Conservation (phyloP, 768 basidiomycete genomes). For the Tremella mesenterica region DNA sequence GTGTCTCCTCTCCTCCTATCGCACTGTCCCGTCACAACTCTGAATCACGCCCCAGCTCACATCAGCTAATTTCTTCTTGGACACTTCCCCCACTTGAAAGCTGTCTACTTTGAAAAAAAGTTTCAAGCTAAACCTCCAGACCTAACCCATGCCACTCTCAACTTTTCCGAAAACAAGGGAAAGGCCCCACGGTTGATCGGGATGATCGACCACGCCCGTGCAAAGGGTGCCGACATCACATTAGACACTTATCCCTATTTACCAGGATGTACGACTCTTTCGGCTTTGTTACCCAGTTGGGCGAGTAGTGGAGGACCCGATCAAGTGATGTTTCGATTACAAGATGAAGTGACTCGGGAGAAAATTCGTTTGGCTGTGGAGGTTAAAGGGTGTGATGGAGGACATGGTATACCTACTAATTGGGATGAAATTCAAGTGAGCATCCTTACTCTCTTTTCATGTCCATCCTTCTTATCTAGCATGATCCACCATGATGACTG, state of each 20-base stretch:
- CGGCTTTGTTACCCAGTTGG: slow-evolving; percentile 37
- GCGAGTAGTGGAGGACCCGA: slow-evolving; percentile 33
- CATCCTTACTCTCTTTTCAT: not conserved
- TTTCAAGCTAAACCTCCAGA: slow-evolving; percentile 12
- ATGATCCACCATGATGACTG: not conserved
- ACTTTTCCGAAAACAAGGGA: slow-evolving; percentile 38
- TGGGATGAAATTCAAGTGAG: slow-evolving; percentile 38
- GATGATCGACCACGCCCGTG: slow-evolving; percentile 28
- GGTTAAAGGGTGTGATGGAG: slow-evolving; percentile 38
- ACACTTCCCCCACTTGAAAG: too few species aligned
- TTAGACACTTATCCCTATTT: slow-evolving; percentile 42
- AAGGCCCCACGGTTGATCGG: slow-evolving; percentile 27
- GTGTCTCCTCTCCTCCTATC: too few species aligned
- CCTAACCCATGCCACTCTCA: slow-evolving; percentile 42
- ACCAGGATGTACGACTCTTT: slow-evolving; percentile 39
- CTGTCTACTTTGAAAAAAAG: not conserved
- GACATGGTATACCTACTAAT: slow-evolving; percentile 38
- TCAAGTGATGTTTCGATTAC: slow-evolving; percentile 28
- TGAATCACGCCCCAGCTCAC: not conserved
- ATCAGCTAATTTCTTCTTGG: too few species aligned
- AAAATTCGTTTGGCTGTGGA: slow-evolving; percentile 34
- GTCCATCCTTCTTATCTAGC: not conserved
- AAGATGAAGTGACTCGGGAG: slow-evolving; percentile 20
- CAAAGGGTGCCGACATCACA: slow-evolving; percentile 27
- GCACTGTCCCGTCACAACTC: not conserved